These are phyloP conservation scores for Colletotrichum sp. DNA, from an alignment of 2,329 filamentous ascomycete genomes.

Conservation along the genomic window DNA sequence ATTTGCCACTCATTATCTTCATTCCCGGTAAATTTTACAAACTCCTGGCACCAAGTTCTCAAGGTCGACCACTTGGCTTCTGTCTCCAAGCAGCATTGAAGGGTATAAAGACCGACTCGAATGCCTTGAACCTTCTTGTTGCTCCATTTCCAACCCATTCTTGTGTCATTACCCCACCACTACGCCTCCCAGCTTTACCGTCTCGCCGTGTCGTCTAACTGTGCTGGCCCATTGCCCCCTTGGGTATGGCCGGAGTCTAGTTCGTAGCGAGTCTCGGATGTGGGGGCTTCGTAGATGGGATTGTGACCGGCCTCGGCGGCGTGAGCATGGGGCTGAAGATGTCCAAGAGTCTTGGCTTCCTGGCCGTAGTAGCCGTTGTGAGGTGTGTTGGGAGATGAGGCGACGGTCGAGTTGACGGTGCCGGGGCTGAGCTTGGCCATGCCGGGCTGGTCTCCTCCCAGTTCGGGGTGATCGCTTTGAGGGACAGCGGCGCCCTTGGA, in stretches of 20 bases:
- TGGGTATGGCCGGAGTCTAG: background rate
- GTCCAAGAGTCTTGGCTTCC: conserved; percentile 1
- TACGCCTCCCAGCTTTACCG: background rate
- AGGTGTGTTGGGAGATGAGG: background rate
- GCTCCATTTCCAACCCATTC: background rate
- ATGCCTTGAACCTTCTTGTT: background rate
- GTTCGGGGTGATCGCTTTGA: background rate
- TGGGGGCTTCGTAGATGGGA: conserved; percentile 14
- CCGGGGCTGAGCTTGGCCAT: background rate
- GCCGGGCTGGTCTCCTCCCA: background rate
- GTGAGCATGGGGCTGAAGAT: conserved; percentile 7
- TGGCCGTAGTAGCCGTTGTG: conserved; percentile 8
- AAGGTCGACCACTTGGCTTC: background rate
- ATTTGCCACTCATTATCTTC: background rate
- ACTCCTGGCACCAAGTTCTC: background rate
- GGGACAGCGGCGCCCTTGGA: background rate
- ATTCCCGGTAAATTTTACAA: background rate
- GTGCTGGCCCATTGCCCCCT: background rate
- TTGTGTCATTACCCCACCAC: background rate
- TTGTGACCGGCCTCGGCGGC: conserved; percentile 4
- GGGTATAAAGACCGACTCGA: background rate
- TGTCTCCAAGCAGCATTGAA: background rate
- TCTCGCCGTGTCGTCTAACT: background rate
- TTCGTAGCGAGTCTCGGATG: conserved; percentile 4
- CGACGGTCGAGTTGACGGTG: background rate